Evolutionary conservation across 306 rosid species (phyloP), one percentile per base, ranked within the genome.

Genomic region (Biancaea sappan): DNA sequence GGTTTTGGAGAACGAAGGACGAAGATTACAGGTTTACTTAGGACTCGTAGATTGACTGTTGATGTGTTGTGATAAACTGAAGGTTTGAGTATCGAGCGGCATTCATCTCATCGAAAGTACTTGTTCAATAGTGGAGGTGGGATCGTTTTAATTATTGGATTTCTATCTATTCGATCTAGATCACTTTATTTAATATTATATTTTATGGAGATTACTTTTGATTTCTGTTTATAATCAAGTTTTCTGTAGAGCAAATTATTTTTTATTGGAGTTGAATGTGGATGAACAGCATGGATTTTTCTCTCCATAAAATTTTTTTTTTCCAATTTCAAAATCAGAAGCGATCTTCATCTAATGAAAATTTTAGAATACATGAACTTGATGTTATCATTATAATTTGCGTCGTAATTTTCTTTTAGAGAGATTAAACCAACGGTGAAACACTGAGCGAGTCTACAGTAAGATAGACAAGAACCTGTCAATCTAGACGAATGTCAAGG

Each of bases 391-490:
- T 32, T 51, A 24, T 40, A 15, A 13, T 65, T 41, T 24, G 35
- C 71, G 12, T 14, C 14, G 64, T 5, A 35, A 51, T 53, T 31
- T 18, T 21, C 60, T 25, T 51, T 1, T 13, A 35, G 72, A 58
- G 71, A 74, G 79, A 86, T 80, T 73, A 19, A 63, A 18, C 43
- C 75, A 70, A 28, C 77, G 71, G 60, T 57, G 76, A 76, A 75
- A 72, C 73, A 69, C 73, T 80, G 79, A 73, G 41, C 82, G 61
- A 79, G 92, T 85, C 82, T 72, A 65, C 79, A 40, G 68, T 19
- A 59, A 13, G 51, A 72, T 74, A 61, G 87, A 75, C 84, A 79
- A 38, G 34, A 21, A 79, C 31, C 84, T 71, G 87, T 68, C 76
- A 34, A 24, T 47, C 60, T 53, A 21, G 73, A 74, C 73, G 35